Percentiles rank a stretch among this genome's conserved stretches.
phyloP scores from a whole-genome alignment of 2,329 filamentous ascomycete species.

The Hymenoscyphus scutula region DNA sequence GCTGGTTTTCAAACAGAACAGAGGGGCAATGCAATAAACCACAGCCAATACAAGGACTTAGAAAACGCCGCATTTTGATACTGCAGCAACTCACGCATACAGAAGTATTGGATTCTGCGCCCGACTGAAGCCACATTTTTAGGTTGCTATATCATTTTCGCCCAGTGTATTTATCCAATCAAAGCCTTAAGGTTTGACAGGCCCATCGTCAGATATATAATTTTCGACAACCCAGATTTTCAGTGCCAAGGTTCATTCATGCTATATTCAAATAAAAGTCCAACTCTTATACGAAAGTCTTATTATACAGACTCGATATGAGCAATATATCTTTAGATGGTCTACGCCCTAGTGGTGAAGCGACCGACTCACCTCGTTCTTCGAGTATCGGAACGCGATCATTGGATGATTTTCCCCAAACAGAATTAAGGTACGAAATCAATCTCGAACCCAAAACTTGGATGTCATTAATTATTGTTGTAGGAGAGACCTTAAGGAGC shows the following conservation, averaged over 20 bases:
- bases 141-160: background rate
- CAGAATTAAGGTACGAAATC: slow-evolving; percentile 10
- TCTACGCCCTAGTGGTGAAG: background rate
- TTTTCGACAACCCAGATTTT: background rate
- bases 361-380: background rate
- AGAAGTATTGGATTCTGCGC: background rate
- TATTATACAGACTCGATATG: background rate
- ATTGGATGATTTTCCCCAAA: slow-evolving; percentile 8
- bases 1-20: background rate
- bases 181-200: background rate
- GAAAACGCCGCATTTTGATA: background rate
- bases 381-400: background rate
- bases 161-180: background rate
- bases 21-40: background rate
- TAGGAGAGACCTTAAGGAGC: slow-evolving; percentile 37
- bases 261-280: background rate
- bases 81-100: background rate
- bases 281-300: background rate
- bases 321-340: background rate
- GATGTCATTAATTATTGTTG: background rate
- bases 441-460: background rate
- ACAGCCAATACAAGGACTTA: background rate
- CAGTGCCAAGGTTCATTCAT: too few relatives aligned
- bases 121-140: background rate
- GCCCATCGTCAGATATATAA: background rate